These are phyloP conservation scores for Tausonia pullulans DNA, from an alignment of 1,284 basidiomycete species.

Conservation along the genomic window DNA sequence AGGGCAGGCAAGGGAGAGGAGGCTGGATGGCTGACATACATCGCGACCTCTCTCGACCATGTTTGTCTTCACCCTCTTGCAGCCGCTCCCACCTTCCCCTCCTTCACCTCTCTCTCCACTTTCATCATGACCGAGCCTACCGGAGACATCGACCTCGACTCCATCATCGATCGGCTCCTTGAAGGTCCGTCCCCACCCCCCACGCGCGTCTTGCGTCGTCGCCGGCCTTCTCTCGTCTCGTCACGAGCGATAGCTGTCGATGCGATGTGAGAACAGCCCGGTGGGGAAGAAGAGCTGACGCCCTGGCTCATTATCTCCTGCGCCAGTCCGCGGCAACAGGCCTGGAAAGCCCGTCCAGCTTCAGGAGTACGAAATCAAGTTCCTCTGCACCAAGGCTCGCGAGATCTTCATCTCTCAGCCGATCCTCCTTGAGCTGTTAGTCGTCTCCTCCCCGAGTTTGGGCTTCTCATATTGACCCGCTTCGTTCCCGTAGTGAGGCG, in stretches of 20 bases:
- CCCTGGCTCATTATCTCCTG: neutral
- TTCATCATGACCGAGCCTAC: neutral
- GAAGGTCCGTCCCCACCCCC: constrained; percentile 54
- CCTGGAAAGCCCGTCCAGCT: constrained; percentile 89
- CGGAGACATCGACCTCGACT: constrained; percentile 77
- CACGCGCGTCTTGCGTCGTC: neutral
- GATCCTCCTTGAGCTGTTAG: constrained; percentile 67
- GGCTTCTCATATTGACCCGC: neutral
- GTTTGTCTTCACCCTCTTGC: too few relatives aligned
- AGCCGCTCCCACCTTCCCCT: too few relatives aligned
- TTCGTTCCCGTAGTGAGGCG: constrained; percentile 32
- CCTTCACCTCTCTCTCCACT: neutral
- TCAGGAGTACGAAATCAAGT: constrained; percentile 93
- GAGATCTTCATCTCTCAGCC: constrained; percentile 96
- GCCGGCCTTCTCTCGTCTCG: neutral
- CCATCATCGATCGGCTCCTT: constrained; percentile 89
- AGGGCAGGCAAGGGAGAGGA: too few relatives aligned
- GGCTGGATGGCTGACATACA: too few relatives aligned
- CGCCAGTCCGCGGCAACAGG: constrained; percentile 75
- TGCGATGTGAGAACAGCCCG: neutral
- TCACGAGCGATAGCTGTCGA: neutral
- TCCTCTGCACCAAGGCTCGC: constrained; percentile 84
- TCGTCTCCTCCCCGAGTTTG: neutral
- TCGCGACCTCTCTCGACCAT: too few relatives aligned
- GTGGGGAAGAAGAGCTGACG: neutral